Percentiles rank a stretch among this genome's conserved stretches.
Conservation (phyloP, 164 flowering plant species). For the Vitis labrusca region DNA sequence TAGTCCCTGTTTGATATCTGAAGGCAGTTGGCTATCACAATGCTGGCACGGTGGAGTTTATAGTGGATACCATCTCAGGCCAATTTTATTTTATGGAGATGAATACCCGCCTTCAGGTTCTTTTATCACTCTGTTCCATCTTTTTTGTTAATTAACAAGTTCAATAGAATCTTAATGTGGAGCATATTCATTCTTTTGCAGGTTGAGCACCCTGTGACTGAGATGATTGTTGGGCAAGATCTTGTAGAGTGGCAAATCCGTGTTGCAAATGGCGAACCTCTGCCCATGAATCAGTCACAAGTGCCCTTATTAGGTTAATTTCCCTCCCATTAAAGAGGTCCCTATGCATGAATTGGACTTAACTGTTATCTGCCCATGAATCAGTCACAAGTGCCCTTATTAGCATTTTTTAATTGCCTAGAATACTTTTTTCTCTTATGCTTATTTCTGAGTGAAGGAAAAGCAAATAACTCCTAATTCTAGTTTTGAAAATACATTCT, state of each 20-base stretch:
- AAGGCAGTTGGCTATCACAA: conserved; percentile 96
- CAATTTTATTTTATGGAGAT: conserved; percentile 99
- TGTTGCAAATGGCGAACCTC: conserved; percentile 94
- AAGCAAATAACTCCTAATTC: no score
- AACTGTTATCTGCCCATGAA: conserved; percentile 52
- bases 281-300: conserved; percentile 77
- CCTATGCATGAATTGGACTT: background rate
- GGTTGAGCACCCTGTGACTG: conserved; percentile 99
- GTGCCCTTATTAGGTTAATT: conserved; percentile 76
- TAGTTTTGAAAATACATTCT: no score
- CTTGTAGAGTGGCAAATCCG: conserved; percentile 99
- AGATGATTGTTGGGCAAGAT: conserved; percentile 99
- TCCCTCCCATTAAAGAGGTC: background rate
- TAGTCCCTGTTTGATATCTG: conserved; percentile 19
- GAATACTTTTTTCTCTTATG: background rate
- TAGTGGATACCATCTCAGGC: conserved; percentile 79
- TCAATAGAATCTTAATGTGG: background rate
- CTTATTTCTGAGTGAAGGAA: background rate
- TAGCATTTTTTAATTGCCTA: conserved; percentile 21
- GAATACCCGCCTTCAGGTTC: conserved; percentile 99
- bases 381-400: conserved; percentile 80
- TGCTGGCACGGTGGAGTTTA: conserved; percentile 99
- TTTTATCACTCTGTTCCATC: conserved; percentile 7
- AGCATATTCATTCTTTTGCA: conserved; percentile 24
- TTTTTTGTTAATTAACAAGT: background rate